Base-by-base conservation (phyloP, 306 rosid species). In the Begonia loranthoides region DNA sequence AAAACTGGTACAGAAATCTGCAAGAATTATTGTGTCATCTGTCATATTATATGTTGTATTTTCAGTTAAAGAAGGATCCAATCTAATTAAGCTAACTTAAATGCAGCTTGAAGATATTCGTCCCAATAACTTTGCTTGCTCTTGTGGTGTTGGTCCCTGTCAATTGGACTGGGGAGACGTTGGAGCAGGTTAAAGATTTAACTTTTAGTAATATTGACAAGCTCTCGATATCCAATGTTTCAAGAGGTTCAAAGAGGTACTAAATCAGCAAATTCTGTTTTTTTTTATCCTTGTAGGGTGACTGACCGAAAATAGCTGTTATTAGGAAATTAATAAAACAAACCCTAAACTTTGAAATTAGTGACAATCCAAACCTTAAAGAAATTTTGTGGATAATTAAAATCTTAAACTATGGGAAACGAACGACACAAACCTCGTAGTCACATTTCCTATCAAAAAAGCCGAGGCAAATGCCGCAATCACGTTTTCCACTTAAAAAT, bases 161-260 rank as follows among this genome's bases (percentile, higher is more conserved):
- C 50, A 84, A 89, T 62, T 79, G 69, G 83, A 77, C 76, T 0
- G 86, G 89, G n/a, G 61, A 70, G 4, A 72, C 79, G 12, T 54
- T 89, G 71, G 70, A 68, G 13, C 19, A n/a, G 15, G 61, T 48
- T 46, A 73, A 79, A 38, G 65, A 54, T 48, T 70, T 84, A 70
- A 52, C 63, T 45, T 88, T 64, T 57, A 84, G 83, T 70, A 9
- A 72, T 61, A 79, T 84, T 14, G 97, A 89, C 76, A 89, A 76
- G 66, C 79, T 89, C 62, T 89, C 95, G 19, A 77, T 89, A 73
- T 89, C 95, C 54, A 89, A 89, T 57, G 51, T 84, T 70, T 90
- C 87, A 51, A 39, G 49, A 28, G 95, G 78, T 69, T 89, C 97
- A 67, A 50, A 60, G 1, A 77, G 78, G 95, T 89, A 46, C 3